Evolutionary conservation across 2,329 filamentous ascomycete species (phyloP).

Genomic region (Diaporthe sp.): DNA sequence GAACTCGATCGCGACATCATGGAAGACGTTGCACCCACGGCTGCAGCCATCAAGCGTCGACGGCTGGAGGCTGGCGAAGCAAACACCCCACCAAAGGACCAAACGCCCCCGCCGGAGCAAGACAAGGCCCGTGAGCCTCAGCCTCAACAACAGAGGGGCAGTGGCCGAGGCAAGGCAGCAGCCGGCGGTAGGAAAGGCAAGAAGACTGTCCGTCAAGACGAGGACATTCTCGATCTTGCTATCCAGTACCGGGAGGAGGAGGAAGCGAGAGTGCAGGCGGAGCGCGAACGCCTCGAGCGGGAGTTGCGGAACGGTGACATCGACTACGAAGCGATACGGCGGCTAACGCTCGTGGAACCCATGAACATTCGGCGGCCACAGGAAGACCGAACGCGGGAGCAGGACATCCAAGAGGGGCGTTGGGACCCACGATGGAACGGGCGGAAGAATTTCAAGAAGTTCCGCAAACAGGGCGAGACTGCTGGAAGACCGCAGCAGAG

Average conservation of each 20-base stretch:
- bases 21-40: conserved; percentile 81
- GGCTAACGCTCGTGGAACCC: conserved; percentile 82
- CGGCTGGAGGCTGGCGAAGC: conserved; percentile 73
- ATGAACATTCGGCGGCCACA: conserved; percentile 72
- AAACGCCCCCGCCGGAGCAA: conserved; percentile 45
- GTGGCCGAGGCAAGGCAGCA: conserved; percentile 54
- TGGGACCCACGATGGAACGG: conserved; percentile 96
- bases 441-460: conserved; percentile 95
- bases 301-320: conserved; percentile 72
- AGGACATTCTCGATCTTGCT: conserved; percentile 77
- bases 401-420: conserved; percentile 67
- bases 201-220: conserved; percentile 22
- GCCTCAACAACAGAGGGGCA: conserved; percentile 41
- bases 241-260: conserved; percentile 74
- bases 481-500: conserved; percentile 49
- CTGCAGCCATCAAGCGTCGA: conserved; percentile 83
- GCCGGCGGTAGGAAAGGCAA: conserved; percentile 59
- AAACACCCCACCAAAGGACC: conserved; percentile 54
- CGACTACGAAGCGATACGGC: conserved; percentile 79
- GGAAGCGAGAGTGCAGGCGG: conserved; percentile 71
- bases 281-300: conserved; percentile 65
- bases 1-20: conserved; percentile 70
- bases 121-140: conserved; percentile 42
- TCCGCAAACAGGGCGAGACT: conserved; percentile 71
- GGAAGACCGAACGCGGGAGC: conserved; percentile 59